Conservation (phyloP, 139 green algal genomes). For the Protoeuglena noctilucae region DNA sequence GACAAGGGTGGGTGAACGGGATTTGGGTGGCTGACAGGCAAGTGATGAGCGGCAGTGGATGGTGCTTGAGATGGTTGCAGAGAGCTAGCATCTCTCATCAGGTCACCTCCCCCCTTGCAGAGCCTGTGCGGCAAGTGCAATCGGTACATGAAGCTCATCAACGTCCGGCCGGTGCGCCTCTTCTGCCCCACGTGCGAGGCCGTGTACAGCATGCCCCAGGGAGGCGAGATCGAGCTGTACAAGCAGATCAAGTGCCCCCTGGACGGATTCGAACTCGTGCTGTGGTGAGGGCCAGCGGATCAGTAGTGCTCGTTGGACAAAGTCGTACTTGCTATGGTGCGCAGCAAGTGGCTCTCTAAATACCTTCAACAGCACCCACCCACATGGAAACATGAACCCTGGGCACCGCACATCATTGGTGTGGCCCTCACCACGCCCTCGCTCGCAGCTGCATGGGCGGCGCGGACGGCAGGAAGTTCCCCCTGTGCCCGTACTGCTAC, state of each 20-base stretch:
- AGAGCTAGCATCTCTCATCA: too few species aligned
- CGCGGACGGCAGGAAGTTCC: constrained; percentile 58
- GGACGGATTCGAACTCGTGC: constrained; percentile 70
- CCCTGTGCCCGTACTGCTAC: constrained; percentile 79
- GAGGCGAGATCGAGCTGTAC: constrained; percentile 65
- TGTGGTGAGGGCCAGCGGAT: constrained; percentile 27
- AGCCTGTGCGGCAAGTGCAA: constrained; percentile 69
- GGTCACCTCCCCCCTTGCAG: too few species aligned
- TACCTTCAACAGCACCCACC: too few species aligned
- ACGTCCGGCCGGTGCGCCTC: constrained; percentile 46
- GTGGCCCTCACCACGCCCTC: neutral
- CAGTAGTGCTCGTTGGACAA: neutral
- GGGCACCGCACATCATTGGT: neutral
- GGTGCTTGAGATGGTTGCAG: too few species aligned
- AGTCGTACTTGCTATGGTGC: constrained; percentile 2
- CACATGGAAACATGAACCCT: too few species aligned
- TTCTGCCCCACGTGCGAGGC: constrained; percentile 81
- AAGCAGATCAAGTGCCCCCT: constrained; percentile 63
- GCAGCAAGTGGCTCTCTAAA: too few species aligned
- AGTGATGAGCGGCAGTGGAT: too few species aligned
- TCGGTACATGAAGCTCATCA: constrained; percentile 72
- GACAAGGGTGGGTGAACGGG: too few species aligned
- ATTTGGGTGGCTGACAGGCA: too few species aligned
- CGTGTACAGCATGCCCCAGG: constrained; percentile 61
- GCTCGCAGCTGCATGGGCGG: constrained; percentile 35